These are phyloP conservation scores for Boletus sensibilis DNA, from an alignment of 768 basidiomycete species.

Conservation along the genomic window DNA sequence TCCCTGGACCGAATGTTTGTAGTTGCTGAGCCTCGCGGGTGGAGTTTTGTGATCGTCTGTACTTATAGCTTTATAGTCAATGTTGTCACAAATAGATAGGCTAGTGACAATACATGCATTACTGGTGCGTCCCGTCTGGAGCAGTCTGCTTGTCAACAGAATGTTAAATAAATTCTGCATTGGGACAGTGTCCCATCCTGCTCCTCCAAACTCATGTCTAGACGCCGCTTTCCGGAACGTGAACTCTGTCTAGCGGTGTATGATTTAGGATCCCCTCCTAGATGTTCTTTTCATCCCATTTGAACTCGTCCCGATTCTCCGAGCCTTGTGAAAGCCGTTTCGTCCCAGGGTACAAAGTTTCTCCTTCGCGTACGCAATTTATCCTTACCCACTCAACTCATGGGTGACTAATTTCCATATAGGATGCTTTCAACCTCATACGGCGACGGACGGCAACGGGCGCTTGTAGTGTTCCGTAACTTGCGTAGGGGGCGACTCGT, in stretches of 20 bases:
- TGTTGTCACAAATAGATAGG: neutral
- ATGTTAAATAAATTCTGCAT: neutral
- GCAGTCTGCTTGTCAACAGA: neutral
- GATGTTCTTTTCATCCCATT: neutral
- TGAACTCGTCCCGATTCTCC: slow-evolving; percentile 14
- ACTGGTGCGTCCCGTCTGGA: neutral
- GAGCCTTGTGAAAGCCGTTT: slow-evolving; percentile 6
- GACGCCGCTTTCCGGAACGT: neutral
- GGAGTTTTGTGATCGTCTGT: neutral
- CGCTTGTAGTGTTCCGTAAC: neutral
- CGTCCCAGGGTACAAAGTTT: slow-evolving; percentile 7
- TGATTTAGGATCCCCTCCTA: neutral
- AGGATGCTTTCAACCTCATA: neutral
- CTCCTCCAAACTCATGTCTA: neutral
- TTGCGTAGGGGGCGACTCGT: neutral
- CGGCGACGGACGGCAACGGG: neutral
- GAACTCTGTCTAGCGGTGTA: neutral
- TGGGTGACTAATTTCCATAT: slow-evolving; percentile 8
- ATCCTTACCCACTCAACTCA: slow-evolving; percentile 5
- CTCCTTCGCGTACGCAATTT: slow-evolving; percentile 3
- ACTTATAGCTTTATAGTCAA: neutral
- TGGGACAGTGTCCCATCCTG: neutral
- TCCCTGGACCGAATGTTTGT: neutral
- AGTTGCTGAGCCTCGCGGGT: slow-evolving; percentile 17
- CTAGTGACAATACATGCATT: neutral